Evolutionary conservation across 176 grass and related monocot species (phyloP), one percentile per base, ranked within the genome.

Genomic region (Miscanthus lutarioriparius): DNA sequence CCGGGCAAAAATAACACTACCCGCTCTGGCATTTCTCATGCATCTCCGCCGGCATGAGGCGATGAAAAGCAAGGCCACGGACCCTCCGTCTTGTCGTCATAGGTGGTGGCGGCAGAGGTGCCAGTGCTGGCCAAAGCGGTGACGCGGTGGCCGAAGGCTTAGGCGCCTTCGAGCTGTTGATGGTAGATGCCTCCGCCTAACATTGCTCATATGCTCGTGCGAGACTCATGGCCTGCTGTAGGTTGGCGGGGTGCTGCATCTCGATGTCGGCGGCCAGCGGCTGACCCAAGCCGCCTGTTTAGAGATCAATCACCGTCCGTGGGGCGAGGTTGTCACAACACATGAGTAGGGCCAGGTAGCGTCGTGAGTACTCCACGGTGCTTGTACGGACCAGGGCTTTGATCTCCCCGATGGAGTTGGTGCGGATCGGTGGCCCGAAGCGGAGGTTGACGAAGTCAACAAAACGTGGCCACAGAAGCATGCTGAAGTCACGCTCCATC

Each of bases 91-190:
- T 41, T 41, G 40, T 7, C 40, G 0, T 41, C 40, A 0, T 9
- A 1, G 9, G 1, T 1, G 1, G 9, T 41, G 2, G 40, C 40
- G 2, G 9, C 9, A 0, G 40, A 10, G 9, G 9, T 0, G 2
- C 1, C 1, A 41, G 40, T 10, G 1, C 7, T 10, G 9, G 40
- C 40, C 8, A 9, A 17, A 1, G 51, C 6, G 1, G 19, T 8
- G 0, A 16, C 16, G 4, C 16, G 45, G 3, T 13, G 0, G 8
- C 51, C 4, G 2, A 1, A 6, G 19, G 0, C 6, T 7, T 54
- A 0, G 51, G 6, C 26, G 27, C 26, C 3, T 3, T 1, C 0
- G 0, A 3, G 1, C 1, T 4, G 13, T 15, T 47, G 40, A 41
- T 9, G 8, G 40, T 2, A 0, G 8, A 10, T 8, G 2, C 40